Percentiles rank a stretch among this genome's conserved stretches.
Evolutionary conservation across 1,284 basidiomycete species (phyloP).

Genomic region (Tilletia horrida): DNA sequence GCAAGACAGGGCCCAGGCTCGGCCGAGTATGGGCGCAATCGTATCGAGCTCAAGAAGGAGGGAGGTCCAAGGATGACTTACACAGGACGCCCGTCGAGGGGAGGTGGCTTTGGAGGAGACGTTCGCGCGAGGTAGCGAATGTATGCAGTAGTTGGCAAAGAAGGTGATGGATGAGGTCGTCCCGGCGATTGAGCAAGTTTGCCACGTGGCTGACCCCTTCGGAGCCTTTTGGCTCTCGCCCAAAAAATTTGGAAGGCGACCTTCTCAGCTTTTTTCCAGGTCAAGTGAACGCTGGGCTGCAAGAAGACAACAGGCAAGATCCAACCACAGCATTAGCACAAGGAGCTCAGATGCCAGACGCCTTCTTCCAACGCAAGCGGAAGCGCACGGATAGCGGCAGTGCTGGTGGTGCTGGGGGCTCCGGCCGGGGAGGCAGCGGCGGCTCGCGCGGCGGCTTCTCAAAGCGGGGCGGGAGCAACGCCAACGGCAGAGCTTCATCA

Average conservation of each 20-base stretch:
- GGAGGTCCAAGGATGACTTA: no score
- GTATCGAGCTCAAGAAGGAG: no score
- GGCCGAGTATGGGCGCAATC: no score
- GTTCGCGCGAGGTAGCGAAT: no score
- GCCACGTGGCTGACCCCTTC: neutral
- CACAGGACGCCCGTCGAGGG: no score
- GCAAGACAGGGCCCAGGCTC: no score
- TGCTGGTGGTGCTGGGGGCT: constrained; percentile 1
- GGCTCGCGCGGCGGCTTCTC: neutral
- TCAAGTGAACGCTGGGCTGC: neutral
- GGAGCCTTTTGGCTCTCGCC: neutral
- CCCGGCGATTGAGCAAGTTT: no score
- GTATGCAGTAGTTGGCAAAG: no score
- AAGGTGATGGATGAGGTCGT: no score
- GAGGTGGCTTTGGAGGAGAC: no score
- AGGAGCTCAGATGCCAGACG: constrained; percentile 52
- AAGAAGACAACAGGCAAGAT: neutral
- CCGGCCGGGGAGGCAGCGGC: no score
- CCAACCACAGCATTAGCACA: neutral
- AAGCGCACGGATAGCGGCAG: constrained; percentile 36
- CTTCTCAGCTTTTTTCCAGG: no score
- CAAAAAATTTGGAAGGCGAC: constrained; percentile 8
- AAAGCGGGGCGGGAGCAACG: constrained; percentile 11
- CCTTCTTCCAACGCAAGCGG: constrained; percentile 55
- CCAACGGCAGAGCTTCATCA: neutral